Conservation (phyloP, 2,329 filamentous ascomycete species). For the Talaromyces amestolkiae region DNA sequence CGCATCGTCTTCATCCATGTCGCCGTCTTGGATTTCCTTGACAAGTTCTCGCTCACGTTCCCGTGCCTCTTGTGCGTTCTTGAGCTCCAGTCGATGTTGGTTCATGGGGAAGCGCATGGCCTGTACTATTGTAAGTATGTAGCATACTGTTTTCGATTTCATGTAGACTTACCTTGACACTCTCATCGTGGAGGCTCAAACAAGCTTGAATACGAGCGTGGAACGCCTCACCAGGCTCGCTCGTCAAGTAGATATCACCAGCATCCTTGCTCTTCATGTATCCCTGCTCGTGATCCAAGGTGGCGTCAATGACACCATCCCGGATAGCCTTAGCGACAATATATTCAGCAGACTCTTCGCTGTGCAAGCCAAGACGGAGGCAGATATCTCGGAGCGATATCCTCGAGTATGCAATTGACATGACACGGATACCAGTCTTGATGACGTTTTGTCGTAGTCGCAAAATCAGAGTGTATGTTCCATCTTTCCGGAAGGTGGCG, state of each 20-base stretch:
- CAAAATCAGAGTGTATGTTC: constrained; percentile 91
- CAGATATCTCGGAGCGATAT: constrained; percentile 97
- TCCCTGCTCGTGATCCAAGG: constrained; percentile 86
- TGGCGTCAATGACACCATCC: constrained; percentile 95
- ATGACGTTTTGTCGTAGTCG: constrained; percentile 97
- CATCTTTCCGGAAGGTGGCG: constrained; percentile 84
- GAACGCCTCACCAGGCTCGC: constrained; percentile 94
- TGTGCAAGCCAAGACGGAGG: constrained; percentile 86
- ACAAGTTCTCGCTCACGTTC: constrained; percentile 95
- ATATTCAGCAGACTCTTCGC: constrained; percentile 96
- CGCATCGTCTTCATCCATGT: constrained; percentile 93
- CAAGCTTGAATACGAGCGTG: constrained; percentile 94
- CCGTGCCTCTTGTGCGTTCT: constrained; percentile 97
- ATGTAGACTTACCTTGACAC: constrained; percentile 72
- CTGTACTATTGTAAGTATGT: constrained; percentile 47
- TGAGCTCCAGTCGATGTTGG: constrained; percentile 92
- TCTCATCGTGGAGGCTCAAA: constrained; percentile 90
- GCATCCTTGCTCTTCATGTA: constrained; percentile 99
- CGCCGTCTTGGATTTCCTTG: constrained; percentile 97
- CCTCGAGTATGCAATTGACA: constrained; percentile 95
- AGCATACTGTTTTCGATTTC: constrained; percentile 6
- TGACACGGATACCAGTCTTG: constrained; percentile 98
- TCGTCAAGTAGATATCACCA: constrained; percentile 91
- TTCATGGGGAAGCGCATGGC: constrained; percentile 99
- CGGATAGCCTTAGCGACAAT: constrained; percentile 98